Evolutionary conservation across 768 basidiomycete species (phyloP).

Genomic region (Trametes punicea): DNA sequence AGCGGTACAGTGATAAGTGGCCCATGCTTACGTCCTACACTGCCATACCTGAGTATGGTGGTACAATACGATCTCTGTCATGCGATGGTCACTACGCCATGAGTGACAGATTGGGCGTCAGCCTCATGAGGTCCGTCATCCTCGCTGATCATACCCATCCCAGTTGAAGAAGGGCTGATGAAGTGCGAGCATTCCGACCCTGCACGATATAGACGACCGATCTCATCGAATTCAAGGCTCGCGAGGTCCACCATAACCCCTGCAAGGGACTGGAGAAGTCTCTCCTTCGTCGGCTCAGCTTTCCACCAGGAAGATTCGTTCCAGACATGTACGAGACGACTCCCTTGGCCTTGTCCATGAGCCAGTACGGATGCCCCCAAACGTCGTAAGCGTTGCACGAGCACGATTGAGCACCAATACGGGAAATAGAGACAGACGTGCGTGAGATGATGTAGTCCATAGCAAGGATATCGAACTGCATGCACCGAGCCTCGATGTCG

Average conservation of each 20-base stretch:
- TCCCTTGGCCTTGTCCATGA: slow-evolving; percentile 1
- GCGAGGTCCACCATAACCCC: neutral
- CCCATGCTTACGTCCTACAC: no score
- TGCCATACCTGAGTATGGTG: no score
- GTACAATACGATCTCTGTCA: no score
- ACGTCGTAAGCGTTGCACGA: neutral
- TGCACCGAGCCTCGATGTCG: neutral
- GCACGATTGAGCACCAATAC: slow-evolving; percentile 17
- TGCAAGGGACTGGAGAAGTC: neutral
- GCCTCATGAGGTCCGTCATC: no score
- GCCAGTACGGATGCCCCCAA: no score
- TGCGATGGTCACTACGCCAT: no score
- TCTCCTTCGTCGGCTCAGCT: neutral
- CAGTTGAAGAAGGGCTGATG: neutral
- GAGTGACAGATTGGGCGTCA: no score
- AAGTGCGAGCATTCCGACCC: neutral
- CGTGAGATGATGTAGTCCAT: neutral
- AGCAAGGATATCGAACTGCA: neutral
- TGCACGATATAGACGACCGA: neutral
- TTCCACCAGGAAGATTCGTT: slow-evolving; percentile 3
- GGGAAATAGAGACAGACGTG: slow-evolving; percentile 16
- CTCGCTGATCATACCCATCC: no score
- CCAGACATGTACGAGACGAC: slow-evolving; percentile 2
- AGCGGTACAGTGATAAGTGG: no score
- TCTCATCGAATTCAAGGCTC: neutral